Conservation (phyloP, 495 filamentous ascomycete species). For the Trichoderma erinaceum region DNA sequence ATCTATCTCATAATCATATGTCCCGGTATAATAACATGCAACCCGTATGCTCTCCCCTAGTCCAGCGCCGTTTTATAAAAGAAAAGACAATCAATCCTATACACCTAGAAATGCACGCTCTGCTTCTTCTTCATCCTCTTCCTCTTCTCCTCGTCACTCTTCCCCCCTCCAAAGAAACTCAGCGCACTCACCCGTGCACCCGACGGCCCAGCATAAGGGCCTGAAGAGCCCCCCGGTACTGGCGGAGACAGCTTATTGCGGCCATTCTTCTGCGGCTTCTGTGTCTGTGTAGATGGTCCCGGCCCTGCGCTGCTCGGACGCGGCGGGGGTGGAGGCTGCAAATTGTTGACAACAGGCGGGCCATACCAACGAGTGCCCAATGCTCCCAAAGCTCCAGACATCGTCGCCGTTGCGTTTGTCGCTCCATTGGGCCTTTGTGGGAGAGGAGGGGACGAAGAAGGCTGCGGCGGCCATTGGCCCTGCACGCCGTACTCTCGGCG, state of each 20-base stretch:
- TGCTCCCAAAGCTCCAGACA: not conserved
- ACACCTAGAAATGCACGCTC: constrained; percentile 35
- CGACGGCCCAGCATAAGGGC: constrained; percentile 14
- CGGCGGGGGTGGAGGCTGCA: constrained; percentile 30
- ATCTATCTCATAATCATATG: no score
- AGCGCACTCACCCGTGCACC: constrained; percentile 21
- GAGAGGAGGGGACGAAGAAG: constrained; percentile 19
- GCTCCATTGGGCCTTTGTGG: not conserved
- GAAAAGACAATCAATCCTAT: not conserved
- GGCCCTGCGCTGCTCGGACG: constrained; percentile 41
- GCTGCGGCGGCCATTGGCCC: constrained; percentile 22
- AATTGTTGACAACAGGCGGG: constrained; percentile 4
- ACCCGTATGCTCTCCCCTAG: not conserved
- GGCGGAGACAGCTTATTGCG: constrained; percentile 6
- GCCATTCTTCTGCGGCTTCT: not conserved
- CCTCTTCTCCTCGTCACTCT: constrained; percentile 29
- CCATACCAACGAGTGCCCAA: not conserved
- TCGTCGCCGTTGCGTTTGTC: not conserved
- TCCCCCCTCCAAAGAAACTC: constrained; percentile 24
- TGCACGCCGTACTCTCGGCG: constrained; percentile 62
- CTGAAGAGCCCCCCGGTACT: constrained; percentile 20
- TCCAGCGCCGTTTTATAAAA: not conserved
- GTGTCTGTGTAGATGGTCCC: constrained; percentile 20
- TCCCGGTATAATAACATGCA: no score
- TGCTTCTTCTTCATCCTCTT: constrained; percentile 39